phyloP scores from a whole-genome alignment of 352 stramenopile species.

The Bremia lactucae region DNA sequence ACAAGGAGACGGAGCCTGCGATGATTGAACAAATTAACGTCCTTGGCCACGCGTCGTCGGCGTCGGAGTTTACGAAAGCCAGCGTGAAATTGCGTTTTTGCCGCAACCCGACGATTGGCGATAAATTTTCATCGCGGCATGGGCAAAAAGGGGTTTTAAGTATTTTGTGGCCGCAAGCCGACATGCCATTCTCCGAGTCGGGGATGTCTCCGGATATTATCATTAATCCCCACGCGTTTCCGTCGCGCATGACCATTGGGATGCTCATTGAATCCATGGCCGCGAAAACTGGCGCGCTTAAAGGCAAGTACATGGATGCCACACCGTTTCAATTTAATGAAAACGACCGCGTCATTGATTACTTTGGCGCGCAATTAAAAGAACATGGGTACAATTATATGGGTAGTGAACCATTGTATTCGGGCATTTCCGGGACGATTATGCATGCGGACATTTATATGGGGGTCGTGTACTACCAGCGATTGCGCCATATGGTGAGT shows the following conservation, averaged over 20 bases:
- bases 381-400: slow-evolving; percentile 97
- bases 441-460: slow-evolving; percentile 99
- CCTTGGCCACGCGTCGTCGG: slow-evolving; percentile 55
- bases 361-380: slow-evolving; percentile 98
- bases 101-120: slow-evolving; percentile 98
- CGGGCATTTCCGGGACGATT: slow-evolving; percentile 94
- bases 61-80: slow-evolving; percentile 78
- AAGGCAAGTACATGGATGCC: slow-evolving; percentile 95
- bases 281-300: slow-evolving; percentile 96
- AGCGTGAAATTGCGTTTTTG: slow-evolving; percentile 96
- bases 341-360: slow-evolving; percentile 96
- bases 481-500: slow-evolving; percentile 99
- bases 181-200: slow-evolving; percentile 99
- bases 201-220: slow-evolving; percentile 98
- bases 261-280: slow-evolving; percentile 99
- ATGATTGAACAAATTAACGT: slow-evolving; percentile 95
- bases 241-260: slow-evolving; percentile 97
- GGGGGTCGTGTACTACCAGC: slow-evolving; percentile 99
- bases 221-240: slow-evolving; percentile 98
- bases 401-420: slow-evolving; percentile 98
- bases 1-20: slow-evolving; percentile 96
- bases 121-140: slow-evolving; percentile 99
- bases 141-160: slow-evolving; percentile 99
- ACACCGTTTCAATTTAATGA: slow-evolving; percentile 99
- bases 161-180: slow-evolving; percentile 97